phyloP scores from a whole-genome alignment of 2,329 filamentous ascomycete species.

The Pseudopyrenochaeta lycopersici region DNA sequence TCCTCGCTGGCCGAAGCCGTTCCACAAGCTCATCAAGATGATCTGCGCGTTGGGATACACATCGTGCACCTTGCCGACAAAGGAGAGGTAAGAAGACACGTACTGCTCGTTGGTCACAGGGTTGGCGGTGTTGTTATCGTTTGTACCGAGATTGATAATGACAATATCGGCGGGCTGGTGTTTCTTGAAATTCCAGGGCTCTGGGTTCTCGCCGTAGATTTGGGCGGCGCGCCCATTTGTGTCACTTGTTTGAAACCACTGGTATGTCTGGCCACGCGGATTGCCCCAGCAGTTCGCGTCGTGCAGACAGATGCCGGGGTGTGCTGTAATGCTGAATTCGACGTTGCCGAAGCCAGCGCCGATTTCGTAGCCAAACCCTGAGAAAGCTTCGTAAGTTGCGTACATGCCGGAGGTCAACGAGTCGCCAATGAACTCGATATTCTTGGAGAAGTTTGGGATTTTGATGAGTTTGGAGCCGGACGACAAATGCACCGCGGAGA shows the following conservation, averaged over 20 bases:
- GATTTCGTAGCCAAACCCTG: conserved; percentile 65
- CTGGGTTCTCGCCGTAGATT: conserved; percentile 51
- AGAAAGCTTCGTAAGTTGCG: conserved; percentile 66
- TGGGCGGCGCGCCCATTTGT: conserved; percentile 58
- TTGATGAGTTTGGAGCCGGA: conserved; percentile 57
- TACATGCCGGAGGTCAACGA: conserved; percentile 65
- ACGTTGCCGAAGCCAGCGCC: conserved; percentile 66
- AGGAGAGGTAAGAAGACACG: conserved; percentile 51
- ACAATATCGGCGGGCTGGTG: conserved; percentile 53
- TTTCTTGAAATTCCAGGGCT: conserved; percentile 45
- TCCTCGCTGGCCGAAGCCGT: conserved; percentile 61
- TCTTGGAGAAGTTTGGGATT: conserved; percentile 45
- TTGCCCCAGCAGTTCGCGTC: conserved; percentile 66
- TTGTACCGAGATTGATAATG: conserved; percentile 58
- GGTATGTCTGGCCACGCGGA: conserved; percentile 54
- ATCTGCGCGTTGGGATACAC: conserved; percentile 55
- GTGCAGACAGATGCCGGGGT: conserved; percentile 66
- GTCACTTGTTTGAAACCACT: conserved; percentile 67
- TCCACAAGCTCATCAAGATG: conserved; percentile 61
- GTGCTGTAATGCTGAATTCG: conserved; percentile 67
- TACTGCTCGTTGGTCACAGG: conserved; percentile 52
- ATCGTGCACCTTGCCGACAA: conserved; percentile 53
- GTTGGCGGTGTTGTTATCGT: conserved; percentile 56
- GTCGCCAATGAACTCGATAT: conserved; percentile 57
- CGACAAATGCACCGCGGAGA: conserved; percentile 61